Evolutionary conservation across 345 rosid genomes (phyloP).

Genomic region (Heritiera fomes): DNA sequence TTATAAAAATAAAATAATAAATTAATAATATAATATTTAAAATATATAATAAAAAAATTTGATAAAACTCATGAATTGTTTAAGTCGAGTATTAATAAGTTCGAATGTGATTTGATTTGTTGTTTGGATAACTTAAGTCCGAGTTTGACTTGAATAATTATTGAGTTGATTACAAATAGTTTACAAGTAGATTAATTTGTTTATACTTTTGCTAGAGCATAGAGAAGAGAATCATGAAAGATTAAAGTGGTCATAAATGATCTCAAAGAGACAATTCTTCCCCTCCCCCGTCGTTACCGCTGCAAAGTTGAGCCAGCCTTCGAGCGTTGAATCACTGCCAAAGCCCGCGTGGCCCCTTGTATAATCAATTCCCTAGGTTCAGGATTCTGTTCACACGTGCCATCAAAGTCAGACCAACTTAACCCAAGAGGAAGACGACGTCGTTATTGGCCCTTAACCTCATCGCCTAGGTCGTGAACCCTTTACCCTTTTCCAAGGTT

Average conservation of each 20-base stretch:
- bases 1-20: no score
- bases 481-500: background rate
- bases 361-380: background rate
- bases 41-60: no score
- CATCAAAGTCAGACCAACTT: background rate
- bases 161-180: no score
- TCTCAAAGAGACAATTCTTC: background rate
- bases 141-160: no score
- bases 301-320: conserved; percentile 5
- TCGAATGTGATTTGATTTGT: no score
- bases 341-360: background rate
- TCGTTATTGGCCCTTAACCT: background rate
- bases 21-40: no score
- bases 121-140: no score
- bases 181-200: no score
- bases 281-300: conserved; percentile 30
- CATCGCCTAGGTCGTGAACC: background rate
- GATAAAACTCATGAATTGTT: no score
- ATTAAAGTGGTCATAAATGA: background rate
- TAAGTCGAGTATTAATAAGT: no score
- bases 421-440: background rate
- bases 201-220: no score
- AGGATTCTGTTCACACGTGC: background rate
- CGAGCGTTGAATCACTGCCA: background rate
- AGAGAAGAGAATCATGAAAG: background rate